Base-by-base conservation (phyloP, 371 early-diverging fungal species). In the Conidiobolus incongruus region DNA sequence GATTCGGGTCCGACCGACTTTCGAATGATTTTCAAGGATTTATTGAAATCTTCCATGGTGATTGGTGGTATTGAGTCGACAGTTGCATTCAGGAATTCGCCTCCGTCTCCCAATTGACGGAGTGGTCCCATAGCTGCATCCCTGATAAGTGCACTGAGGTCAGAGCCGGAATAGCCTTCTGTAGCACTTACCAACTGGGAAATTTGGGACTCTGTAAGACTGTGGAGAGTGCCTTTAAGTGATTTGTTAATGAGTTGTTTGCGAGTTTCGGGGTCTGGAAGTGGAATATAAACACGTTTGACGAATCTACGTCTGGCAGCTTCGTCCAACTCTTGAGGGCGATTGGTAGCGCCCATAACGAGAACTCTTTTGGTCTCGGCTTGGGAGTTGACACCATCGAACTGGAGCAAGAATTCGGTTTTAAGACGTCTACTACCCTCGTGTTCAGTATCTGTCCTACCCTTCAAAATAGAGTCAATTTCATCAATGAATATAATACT, bases 241-340 rank as follows among this genome's bases (percentile, higher is more conserved):
- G 87, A 48, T 30, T 72, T 68, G 24, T 47, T 28, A 19, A 93
- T 55, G 40, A 95, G 70, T 0, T 61, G 46, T n/a, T 47, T 47
- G 11, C 93, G 66, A 7, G 78, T 89, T 12, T 52, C 53, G 4
- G 39, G 45, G 47, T 87, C 83, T 0, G 96, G 96, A 28, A 95
- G 53, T 1, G 91, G 86, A 45, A 95, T 82, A 53, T 81, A 81
- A 30, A 75, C 51, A 7, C 75, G 66, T 42, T 75, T 75, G 7
- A 58, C 59, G 44, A 75, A 72, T 4, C 76, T 60, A 8, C 69
- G 63, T 1, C 62, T 46, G 40, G 39, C 32, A 29, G 89, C 89
- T 47, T 88, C 89, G 44, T 88, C 89, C 38, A 88, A 72, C 55
- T 85, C 86, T n/a, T 77, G 77, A 0, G 89, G 89, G 40, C 89